These are phyloP conservation scores for Rhodomyrtus psidioides DNA, from an alignment of 441 rosid species.

Conservation along the genomic window DNA sequence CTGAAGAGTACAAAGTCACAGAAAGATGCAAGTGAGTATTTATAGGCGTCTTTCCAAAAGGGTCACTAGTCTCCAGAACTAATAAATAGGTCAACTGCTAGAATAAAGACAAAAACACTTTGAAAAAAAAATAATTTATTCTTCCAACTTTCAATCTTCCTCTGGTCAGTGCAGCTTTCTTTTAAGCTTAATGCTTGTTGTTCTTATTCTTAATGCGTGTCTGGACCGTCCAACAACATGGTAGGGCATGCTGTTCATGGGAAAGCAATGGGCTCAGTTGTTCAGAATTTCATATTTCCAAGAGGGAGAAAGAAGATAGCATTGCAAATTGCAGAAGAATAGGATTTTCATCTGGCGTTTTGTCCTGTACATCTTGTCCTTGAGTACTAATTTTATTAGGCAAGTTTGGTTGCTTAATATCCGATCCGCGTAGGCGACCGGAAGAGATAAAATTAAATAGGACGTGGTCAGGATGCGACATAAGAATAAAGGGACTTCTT, in stretches of 20 bases:
- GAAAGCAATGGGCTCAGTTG: neutral
- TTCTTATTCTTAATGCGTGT: neutral
- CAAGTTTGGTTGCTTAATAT: neutral
- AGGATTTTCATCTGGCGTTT: neutral
- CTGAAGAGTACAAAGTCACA: neutral
- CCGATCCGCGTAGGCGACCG: constrained; percentile 8
- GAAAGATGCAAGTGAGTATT: neutral
- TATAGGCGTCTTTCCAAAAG: neutral
- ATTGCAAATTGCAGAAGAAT: neutral
- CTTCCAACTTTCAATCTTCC: neutral
- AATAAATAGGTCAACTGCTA: neutral
- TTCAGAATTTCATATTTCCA: neutral
- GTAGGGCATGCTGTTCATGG: neutral
- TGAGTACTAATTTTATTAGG: neutral
- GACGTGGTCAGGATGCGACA: neutral
- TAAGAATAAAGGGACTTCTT: neutral
- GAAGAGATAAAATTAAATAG: neutral
- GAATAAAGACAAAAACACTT: neutral
- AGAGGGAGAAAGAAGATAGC: neutral
- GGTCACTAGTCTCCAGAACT: neutral
- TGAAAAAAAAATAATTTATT: neutral
- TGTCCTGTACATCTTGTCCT: neutral
- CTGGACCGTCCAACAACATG: neutral
- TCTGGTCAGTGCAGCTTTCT: neutral
- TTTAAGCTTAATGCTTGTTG: neutral